A percentile compares a stretch with the other conserved stretches of the same genome.
These are phyloP conservation scores for Endoconidiophora polonica DNA, from an alignment of 2,329 filamentous ascomycete genomes.

Conservation along the genomic window DNA sequence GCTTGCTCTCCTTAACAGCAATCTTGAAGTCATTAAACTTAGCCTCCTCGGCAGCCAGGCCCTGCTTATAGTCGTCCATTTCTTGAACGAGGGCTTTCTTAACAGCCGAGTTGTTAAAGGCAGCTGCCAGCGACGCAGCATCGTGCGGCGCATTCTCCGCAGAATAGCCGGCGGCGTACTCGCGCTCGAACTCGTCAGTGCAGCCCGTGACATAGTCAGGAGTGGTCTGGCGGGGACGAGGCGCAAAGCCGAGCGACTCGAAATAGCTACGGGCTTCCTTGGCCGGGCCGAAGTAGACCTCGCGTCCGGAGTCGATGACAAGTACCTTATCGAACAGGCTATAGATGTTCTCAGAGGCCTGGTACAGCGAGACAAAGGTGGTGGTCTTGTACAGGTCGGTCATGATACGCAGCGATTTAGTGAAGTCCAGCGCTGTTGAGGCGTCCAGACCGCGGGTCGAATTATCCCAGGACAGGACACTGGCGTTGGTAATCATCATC, in stretches of 20 bases:
- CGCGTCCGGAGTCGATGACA: constrained; percentile 58
- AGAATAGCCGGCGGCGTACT: constrained; percentile 52
- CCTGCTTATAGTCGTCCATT: constrained; percentile 51
- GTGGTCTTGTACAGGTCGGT: constrained; percentile 72
- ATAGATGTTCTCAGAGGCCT: constrained; percentile 71
- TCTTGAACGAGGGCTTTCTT: constrained; percentile 41
- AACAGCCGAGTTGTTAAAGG: constrained; percentile 50
- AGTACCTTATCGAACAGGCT: constrained; percentile 69
- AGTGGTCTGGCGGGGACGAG: constrained; percentile 61
- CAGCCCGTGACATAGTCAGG: constrained; percentile 70
- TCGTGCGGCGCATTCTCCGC: constrained; percentile 50
- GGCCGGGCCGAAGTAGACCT: constrained; percentile 59
- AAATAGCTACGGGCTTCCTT: constrained; percentile 57
- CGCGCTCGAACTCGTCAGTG: constrained; percentile 69
- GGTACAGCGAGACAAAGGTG: constrained; percentile 75
- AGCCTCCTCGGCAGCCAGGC: constrained; percentile 45
- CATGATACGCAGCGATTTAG: constrained; percentile 56
- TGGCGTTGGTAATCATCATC: constrained; percentile 60
- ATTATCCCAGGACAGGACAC: constrained; percentile 62
- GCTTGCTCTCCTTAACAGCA: constrained; percentile 65
- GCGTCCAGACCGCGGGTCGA: constrained; percentile 52
- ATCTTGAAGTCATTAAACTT: constrained; percentile 59
- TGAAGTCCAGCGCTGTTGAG: constrained; percentile 49
- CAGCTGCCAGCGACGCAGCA: constrained; percentile 48
- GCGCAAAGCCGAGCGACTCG: constrained; percentile 56